A percentile compares a stretch with the other conserved stretches of the same genome.
Conservation (phyloP, 164 flowering plant genomes). For the Dillenia suffruticosa region DNA sequence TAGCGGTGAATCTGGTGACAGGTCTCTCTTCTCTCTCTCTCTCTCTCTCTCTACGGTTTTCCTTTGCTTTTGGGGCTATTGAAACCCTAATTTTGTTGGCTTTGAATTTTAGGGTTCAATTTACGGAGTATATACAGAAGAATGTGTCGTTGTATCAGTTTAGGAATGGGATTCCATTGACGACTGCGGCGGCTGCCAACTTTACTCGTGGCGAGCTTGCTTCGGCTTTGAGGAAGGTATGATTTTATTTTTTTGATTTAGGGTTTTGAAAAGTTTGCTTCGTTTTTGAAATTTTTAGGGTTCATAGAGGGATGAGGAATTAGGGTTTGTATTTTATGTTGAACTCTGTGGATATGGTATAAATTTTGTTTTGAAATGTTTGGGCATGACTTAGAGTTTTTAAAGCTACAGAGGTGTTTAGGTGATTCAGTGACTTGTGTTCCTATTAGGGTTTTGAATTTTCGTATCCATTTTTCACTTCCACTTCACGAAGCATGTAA, state of each 20-base stretch:
- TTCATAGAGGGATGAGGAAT: not conserved
- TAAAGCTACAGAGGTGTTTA: too few relatives aligned
- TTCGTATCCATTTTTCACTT: too few relatives aligned
- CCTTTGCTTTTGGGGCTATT: not conserved
- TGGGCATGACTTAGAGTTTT: too few relatives aligned
- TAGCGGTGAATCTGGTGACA: constrained; percentile 90
- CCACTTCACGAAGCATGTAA: too few relatives aligned
- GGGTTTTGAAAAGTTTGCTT: not conserved
- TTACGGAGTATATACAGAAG: constrained; percentile 93
- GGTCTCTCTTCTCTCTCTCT: constrained; percentile 38
- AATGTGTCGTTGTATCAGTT: constrained; percentile 91
- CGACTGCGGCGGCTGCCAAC: constrained; percentile 89
- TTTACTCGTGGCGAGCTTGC: constrained; percentile 98
- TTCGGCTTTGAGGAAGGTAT: constrained; percentile 86
- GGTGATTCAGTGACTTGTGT: too few relatives aligned
- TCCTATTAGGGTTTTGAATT: too few relatives aligned
- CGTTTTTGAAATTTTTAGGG: not conserved
- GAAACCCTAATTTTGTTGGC: not conserved
- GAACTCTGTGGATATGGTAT: too few relatives aligned
- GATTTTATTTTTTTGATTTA: not conserved
- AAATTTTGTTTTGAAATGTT: too few relatives aligned
- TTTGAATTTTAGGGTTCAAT: constrained; percentile 57
- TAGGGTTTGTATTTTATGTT: too few relatives aligned
- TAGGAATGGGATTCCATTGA: constrained; percentile 86
- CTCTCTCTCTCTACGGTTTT: not conserved